Base-by-base conservation (phyloP, 1,139 yeast genomes). In the Zygoascus hellenicus region DNA sequence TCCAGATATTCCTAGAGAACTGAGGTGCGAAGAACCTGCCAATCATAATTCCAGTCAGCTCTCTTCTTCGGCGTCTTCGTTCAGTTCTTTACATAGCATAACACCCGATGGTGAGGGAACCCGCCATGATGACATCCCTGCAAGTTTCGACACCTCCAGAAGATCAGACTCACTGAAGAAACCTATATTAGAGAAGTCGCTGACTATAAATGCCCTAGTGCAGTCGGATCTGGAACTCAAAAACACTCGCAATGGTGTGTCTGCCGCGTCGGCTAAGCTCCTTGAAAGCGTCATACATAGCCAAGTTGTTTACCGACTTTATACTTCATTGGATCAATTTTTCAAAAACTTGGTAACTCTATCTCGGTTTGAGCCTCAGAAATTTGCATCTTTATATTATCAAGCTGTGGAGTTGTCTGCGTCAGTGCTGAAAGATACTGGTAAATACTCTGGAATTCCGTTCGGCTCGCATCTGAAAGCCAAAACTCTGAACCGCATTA, bases 401-500 rank as follows among this genome's bases (percentile, higher is more conserved):
- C 63, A 58, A 26, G 53, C 59, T 2, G 43, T 54, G 15, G 65
- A 61, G 13, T 42, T 60, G n/a, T 45, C 51, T 10, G 44, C 48
- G 10, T 58, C 62, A 13, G 47, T 63, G 32, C 42, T 60, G 38
- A 50, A 49, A 31, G 49, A 33, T 15, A 9, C 42, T 9, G 37
- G 29, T 29, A 16, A 37, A 9, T 17, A 19, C 11, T 47, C 48
- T 42, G 46, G 52, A 14, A 35, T 55, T 7, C 51, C 53, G 26
- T 61, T 54, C 45, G 51, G 54, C 45, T 43, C 56, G 17, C 41
- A 40, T 42, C 53, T 53, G 33, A 50, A 45, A 44, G 51, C 54
- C 14, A 60, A 59, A 11, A 61, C 58, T 42, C 53, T 65, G 6
- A 60, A 59, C 41, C 51, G 63, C 13, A 50, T 66, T 37, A 61